Conservation (phyloP, 148 eudicot species). For the Rhododendron vialii region DNA sequence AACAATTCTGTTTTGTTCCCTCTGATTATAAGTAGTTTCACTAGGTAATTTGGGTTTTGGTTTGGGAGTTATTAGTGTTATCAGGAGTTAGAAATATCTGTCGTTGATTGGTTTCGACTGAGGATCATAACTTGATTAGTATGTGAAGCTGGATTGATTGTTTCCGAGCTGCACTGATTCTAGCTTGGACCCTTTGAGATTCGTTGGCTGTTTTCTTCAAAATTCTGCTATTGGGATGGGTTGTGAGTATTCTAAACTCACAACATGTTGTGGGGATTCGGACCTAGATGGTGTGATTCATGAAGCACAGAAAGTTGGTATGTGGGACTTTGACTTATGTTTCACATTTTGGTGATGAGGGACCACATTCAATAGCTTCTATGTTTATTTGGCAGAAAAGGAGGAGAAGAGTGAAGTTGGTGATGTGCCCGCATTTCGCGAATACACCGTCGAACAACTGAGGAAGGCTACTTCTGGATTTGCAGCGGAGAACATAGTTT, state of each 20-base stretch:
- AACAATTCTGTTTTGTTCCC: not conserved
- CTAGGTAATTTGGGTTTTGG: not conserved
- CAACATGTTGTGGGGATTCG: constrained; percentile 54
- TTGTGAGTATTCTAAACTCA: constrained; percentile 45
- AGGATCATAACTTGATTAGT: not conserved
- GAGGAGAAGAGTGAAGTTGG: constrained; percentile 53
- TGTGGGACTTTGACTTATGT: not conserved
- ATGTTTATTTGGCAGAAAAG: constrained; percentile 36
- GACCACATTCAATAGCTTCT: not conserved
- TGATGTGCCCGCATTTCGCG: constrained; percentile 62
- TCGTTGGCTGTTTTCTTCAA: constrained; percentile 2
- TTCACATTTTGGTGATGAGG: not conserved
- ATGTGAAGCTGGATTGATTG: constrained; percentile 12
- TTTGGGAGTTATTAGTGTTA: not conserved
- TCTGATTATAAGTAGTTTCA: not conserved
- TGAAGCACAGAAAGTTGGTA: constrained; percentile 53
- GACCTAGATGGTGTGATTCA: constrained; percentile 35
- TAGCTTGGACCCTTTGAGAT: constrained; percentile 3
- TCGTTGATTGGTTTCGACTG: not conserved
- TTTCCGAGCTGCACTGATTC: constrained; percentile 10
- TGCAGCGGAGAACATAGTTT: constrained; percentile 89
- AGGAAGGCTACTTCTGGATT: constrained; percentile 84
- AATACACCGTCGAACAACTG: constrained; percentile 69
- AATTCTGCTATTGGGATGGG: constrained; percentile 51
- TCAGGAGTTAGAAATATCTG: not conserved